Base-by-base conservation (phyloP, 257 asterid genomes). In the Solanum paucissectum region DNA sequence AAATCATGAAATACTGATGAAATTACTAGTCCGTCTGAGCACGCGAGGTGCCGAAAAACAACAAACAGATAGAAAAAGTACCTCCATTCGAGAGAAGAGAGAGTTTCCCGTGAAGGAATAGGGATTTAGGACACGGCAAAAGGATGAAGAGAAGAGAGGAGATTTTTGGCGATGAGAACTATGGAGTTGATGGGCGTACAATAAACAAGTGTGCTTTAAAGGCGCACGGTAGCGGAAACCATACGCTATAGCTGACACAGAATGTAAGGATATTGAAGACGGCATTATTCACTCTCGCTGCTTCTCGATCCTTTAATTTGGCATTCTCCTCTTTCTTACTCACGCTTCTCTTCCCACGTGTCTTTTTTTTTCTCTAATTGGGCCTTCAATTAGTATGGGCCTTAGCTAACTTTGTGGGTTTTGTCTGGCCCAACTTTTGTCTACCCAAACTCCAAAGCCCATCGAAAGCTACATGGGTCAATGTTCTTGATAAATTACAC, bases 11-110 rank as follows among this genome's bases (percentile, higher is more conserved):
- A 14, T 40, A 46, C 20, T 0, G 0, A 66, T 69, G 20, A 68
- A 27, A 68, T 12, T 68, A 12, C 23, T 12, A 13, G 0, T 66
- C 36, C 9, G 5, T 25, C 21, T 0, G 27, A 13, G 37, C 20
- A 29, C 14, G 6, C 9, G 8, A 66, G 8, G 34, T 27, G 74
- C 10, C 37, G 36, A 68, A 68, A 66, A 68, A 68, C 37, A 29
- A 33, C 52, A 9, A 86, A 79, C 89, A 72, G 69, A 34, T 12
- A 32, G 33, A 9, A 8, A 20, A 37, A 42, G 4, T 84, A 96
- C 99, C 98, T 96, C 98, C 98, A 96, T 95, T 88, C 94, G 92
- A 44, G 94, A 92, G 92, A 94, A 94, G 90, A 93, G 93, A 87
- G 93, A 85, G 87, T 94, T 96, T 82, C 94, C 94, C 93, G 95